Base-by-base conservation (phyloP, 2,329 filamentous ascomycete species). In the Arthrocladium fulminans region DNA sequence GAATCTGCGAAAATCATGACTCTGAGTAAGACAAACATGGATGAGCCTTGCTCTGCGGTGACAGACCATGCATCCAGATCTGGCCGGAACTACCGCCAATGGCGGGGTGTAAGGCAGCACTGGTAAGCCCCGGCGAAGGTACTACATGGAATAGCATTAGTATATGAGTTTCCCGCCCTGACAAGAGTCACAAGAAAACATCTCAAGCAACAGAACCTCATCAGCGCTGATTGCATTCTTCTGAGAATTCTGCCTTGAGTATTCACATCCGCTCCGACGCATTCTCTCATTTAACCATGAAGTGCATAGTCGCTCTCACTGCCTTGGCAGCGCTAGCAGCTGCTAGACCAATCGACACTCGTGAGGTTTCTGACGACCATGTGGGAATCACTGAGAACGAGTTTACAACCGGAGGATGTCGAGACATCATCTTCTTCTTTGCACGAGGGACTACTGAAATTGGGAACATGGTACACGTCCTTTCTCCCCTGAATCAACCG, bases 381-480 rank as follows among this genome's bases (percentile, higher is more conserved):
- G 15, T 39, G 5, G 58, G 56, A 27, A 50, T 34, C 24, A 53
- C 50, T 13, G 56, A 64, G 4, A 67, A 66, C 8, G 68, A 71
- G 30, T 67, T 70, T 49, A 65, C 63, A 6, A 49, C 57, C 23
- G 64, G 65, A 8, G 60, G 61, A 6, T 73, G 71, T 60, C 63
- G 60, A 53, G 61, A 64, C 24, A 59, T 72, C 19, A 67, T 72
- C 22, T 69, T 75, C 43, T 69, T 74, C 40, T 75, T 70, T 52
- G 71, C 72, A 8, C 67, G 72, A 39, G 73, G 70, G 20, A 73
- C 71, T 10, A 69, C 66, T 12, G 73, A 75, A 53, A 55, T 61
- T 5, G 73, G 73, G n/a, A 73, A 74, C 58, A 67, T 75, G 58
- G 70, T 72, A 38, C n/a, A n/a, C n/a, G n/a, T n/a, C n/a, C 61